Percentiles rank a stretch among this genome's conserved stretches.
Evolutionary conservation across 345 rosid species (phyloP).

Genomic region (Dimocarpus longan): DNA sequence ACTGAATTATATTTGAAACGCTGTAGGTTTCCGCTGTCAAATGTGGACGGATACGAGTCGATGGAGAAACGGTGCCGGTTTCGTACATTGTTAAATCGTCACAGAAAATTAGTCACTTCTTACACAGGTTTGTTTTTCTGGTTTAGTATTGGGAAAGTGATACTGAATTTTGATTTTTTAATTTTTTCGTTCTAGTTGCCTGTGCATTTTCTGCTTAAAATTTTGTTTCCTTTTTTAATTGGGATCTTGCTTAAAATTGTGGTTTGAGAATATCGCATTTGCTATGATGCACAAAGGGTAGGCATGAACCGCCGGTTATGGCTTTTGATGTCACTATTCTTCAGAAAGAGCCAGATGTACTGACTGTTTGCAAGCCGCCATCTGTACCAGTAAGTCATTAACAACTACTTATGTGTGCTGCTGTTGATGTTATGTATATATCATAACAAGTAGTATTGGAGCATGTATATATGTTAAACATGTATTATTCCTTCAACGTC

Average conservation of each 20-base stretch:
- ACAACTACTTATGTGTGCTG: background rate
- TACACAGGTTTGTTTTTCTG: constrained; percentile 65
- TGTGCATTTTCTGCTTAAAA: background rate
- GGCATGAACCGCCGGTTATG: constrained; percentile 93
- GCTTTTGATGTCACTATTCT: constrained; percentile 63
- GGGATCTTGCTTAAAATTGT: background rate
- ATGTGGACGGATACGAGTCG: constrained; percentile 84
- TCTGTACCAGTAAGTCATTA: constrained; percentile 76
- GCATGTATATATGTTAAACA: background rate
- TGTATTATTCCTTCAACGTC: background rate
- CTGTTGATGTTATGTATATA: background rate
- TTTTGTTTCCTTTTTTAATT: too few relatives aligned
- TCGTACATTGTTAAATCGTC: constrained; percentile 73
- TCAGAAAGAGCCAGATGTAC: constrained; percentile 66
- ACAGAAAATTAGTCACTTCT: constrained; percentile 86
- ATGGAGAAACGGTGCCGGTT: constrained; percentile 71
- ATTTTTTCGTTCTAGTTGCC: too few relatives aligned
- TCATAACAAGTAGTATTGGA: background rate
- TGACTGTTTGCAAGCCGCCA: constrained; percentile 86
- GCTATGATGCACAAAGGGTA: constrained; percentile 46
- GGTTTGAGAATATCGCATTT: constrained; percentile 21
- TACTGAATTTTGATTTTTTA: background rate
- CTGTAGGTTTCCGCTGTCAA: constrained; percentile 78
- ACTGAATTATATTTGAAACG: background rate
- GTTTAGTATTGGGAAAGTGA: background rate